Evolutionary conservation across 75 land plant genomes (phyloP).

Genomic region (Picea sitchensis): DNA sequence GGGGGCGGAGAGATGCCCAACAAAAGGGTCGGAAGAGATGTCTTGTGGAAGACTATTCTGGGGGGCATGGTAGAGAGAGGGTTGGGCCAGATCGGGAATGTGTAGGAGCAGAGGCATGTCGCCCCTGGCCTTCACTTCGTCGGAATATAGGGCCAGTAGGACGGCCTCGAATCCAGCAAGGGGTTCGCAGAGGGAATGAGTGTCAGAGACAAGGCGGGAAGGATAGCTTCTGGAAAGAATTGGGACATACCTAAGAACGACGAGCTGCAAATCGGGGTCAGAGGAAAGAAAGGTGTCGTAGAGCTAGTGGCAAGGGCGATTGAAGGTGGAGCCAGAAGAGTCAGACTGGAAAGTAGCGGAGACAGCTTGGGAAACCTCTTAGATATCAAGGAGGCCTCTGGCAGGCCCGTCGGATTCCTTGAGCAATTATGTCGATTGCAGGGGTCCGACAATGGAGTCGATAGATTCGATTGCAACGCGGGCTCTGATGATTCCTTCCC

Average conservation of each 20-base stretch:
- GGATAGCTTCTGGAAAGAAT: constrained; percentile 39
- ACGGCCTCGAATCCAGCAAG: constrained; percentile 58
- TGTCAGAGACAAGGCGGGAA: constrained; percentile 12
- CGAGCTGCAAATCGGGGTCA: too few species aligned
- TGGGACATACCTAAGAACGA: constrained; percentile 31
- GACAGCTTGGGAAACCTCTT: too few species aligned
- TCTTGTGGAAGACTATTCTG: background rate
- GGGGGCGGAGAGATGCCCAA: constrained; percentile 8
- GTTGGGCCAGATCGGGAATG: constrained; percentile 1
- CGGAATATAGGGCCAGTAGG: constrained; percentile 37
- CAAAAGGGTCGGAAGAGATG: constrained; percentile 1
- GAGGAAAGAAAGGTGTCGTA: too few species aligned
- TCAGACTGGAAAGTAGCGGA: too few species aligned
- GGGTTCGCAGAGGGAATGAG: constrained; percentile 5
- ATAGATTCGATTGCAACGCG: too few species aligned
- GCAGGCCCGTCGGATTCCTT: too few species aligned
- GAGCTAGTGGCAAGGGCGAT: too few species aligned
- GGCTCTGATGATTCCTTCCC: too few species aligned
- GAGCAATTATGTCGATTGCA: too few species aligned
- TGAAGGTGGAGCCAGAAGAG: too few species aligned
- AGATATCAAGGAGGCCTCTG: too few species aligned
- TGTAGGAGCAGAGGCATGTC: constrained; percentile 29
- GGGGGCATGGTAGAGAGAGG: constrained; percentile 31
- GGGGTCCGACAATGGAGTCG: too few species aligned
- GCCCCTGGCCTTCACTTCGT: constrained; percentile 33